Conservation (phyloP, 1,139 yeast genomes). For the Magnusiomyces magnusii region DNA sequence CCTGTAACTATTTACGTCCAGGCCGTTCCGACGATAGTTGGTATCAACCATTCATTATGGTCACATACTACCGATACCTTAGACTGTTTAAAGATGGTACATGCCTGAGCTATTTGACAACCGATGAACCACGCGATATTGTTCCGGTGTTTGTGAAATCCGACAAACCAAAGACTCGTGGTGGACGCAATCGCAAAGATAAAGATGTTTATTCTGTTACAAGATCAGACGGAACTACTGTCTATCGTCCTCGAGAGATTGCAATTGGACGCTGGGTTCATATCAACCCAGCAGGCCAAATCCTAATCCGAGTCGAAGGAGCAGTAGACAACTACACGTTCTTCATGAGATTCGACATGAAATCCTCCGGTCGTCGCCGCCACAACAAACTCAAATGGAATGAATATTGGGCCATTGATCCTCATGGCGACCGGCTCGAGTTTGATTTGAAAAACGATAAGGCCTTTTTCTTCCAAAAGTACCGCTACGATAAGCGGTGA, state of each 20-base stretch:
- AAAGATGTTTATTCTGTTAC: constrained; percentile 11
- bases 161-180: constrained; percentile 10
- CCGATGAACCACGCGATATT: constrained; percentile 26
- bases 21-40: constrained; percentile 63
- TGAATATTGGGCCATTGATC: constrained; percentile 49
- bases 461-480: constrained; percentile 50
- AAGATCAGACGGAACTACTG: constrained; percentile 22
- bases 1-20: constrained; percentile 73
- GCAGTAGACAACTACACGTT: constrained; percentile 56
- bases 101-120: constrained; percentile 35
- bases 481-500: background rate
- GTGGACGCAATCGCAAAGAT: constrained; percentile 30
- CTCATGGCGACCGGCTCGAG: constrained; percentile 38
- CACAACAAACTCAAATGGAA: constrained; percentile 68
- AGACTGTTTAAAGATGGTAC: constrained; percentile 77
- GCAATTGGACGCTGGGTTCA: constrained; percentile 45
- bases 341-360: constrained; percentile 53
- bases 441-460: constrained; percentile 64
- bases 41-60: constrained; percentile 69
- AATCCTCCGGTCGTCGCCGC: constrained; percentile 47
- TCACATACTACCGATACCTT: constrained; percentile 79
- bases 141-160: constrained; percentile 38
- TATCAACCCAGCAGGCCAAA: constrained; percentile 46
- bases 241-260: constrained; percentile 29
- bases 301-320: constrained; percentile 49